A percentile compares a stretch with the other conserved stretches of the same genome.
Evolutionary conservation across 257 asterid species (phyloP).

Genomic region (Petunia axillaris): DNA sequence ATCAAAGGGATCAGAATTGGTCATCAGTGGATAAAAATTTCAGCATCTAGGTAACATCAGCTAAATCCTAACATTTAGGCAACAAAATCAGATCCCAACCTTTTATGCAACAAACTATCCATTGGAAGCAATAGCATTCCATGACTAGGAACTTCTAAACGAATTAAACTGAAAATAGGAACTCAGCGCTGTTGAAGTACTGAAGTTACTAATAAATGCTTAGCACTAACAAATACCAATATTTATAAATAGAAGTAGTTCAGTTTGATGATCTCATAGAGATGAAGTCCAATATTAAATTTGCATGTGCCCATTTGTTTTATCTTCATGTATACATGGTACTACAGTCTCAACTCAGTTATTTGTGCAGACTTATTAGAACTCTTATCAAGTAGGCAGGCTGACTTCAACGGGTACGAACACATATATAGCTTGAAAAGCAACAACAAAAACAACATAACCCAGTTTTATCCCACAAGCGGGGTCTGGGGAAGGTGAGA

Average conservation of each 20-base stretch:
- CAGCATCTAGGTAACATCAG: conserved; percentile 13
- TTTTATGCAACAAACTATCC: not conserved
- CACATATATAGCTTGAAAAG: not conserved
- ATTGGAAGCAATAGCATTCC: conserved; percentile 9
- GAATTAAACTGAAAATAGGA: not conserved
- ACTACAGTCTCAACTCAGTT: conserved; percentile 10
- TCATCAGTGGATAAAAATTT: not conserved
- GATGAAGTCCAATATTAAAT: not conserved
- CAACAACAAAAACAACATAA: no score
- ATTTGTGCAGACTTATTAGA: not conserved
- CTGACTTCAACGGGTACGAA: not conserved
- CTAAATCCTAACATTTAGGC: not conserved
- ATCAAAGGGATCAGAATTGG: not conserved
- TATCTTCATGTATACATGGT: conserved; percentile 11
- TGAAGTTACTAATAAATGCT: not conserved
- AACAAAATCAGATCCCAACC: conserved; percentile 1
- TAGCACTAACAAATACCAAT: not conserved
- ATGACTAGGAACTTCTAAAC: not conserved
- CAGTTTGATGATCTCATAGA: conserved; percentile 18
- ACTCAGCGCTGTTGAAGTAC: not conserved
- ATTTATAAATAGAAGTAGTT: conserved; percentile 15
- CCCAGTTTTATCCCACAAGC: no score
- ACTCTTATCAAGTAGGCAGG: not conserved
- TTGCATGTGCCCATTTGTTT: conserved; percentile 5
- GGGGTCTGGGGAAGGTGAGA: no score